Evolutionary conservation across 768 basidiomycete species (phyloP), one percentile per base, ranked within the genome.

Genomic region (Kwoniella dejecticola): DNA sequence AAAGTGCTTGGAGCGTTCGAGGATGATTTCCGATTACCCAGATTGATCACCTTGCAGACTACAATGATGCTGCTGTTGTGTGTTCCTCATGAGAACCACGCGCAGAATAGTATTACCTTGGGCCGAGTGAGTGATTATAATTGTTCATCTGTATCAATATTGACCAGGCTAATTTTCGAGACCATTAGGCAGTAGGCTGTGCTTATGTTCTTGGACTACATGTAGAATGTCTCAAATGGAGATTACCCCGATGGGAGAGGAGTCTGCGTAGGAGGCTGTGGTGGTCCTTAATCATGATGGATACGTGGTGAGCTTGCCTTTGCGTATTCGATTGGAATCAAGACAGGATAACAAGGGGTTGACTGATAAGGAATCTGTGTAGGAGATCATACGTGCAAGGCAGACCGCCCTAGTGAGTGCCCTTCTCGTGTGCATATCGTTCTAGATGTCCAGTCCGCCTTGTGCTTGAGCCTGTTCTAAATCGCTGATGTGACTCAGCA

Each of bases 1-100:
- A 40, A 67, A 27, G 62, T 59, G 0, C 41, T 67, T 12, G 38
- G 38, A 12, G 66, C 57, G 0, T 52, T 67, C 17, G 85, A 67
- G 10, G 66, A 62, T 41, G 66, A 67, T 30, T 67, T 53, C 45
- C 61, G 66, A 26, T 52, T 52, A 29, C 66, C 66, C 11, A 30
- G 66, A 27, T 42, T 67, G 12, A 45, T 60, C 29, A 67, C 66
- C 3, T 50, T 67, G 17, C 66, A 67, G 27, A 55, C 60, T 2
- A 52, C 66, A 6, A 33, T 63, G 24, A 17, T 67, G 41, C 21
- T 59, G 23, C 17, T 67, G 21, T 59, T 42, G 30, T 54, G 42
- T 31, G 36, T 41, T 3, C 56, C 48, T 19, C 19, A 52, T 23
- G 49, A 41, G 13, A 54, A 58, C 38, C 23, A 24, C 23, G 46